These are phyloP conservation scores for Lentinus brumalis DNA, from an alignment of 768 basidiomycete genomes.

Conservation along the genomic window DNA sequence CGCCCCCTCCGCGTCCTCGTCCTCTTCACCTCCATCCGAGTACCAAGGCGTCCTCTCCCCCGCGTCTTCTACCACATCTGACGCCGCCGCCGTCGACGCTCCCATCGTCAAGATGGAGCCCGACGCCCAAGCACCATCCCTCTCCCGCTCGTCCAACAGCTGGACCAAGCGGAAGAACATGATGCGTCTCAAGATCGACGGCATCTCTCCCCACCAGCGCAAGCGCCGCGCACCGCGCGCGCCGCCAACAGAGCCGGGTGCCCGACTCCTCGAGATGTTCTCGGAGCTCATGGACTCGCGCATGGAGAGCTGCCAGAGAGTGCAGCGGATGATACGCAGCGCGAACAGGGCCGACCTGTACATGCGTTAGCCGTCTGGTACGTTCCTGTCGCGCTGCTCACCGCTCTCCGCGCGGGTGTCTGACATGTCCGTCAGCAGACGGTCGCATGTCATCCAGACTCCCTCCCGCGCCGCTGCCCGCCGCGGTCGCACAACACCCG, in stretches of 20 bases:
- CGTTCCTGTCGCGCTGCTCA: neutral
- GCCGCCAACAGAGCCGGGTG: constrained; percentile 39
- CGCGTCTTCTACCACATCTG: constrained; percentile 23
- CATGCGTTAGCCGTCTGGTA: constrained; percentile 20
- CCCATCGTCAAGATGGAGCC: constrained; percentile 36
- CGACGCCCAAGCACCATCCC: constrained; percentile 21
- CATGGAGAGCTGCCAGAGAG: constrained; percentile 74
- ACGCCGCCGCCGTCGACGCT: constrained; percentile 16
- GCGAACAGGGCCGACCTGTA: constrained; percentile 19
- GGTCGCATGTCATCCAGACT: constrained; percentile 14
- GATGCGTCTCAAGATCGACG: constrained; percentile 54
- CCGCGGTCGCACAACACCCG: constrained; percentile 12
- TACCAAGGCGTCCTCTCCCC: constrained; percentile 21
- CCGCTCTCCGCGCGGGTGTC: constrained; percentile 7
- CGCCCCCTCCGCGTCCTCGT: constrained; percentile 19
- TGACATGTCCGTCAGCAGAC: constrained; percentile 16
- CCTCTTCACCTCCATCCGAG: constrained; percentile 21
- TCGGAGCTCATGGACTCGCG: constrained; percentile 72
- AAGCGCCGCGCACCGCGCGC: constrained; percentile 31
- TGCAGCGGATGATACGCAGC: constrained; percentile 54
- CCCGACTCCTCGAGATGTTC: constrained; percentile 66
- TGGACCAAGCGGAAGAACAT: constrained; percentile 64
- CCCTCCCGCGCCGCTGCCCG: neutral
- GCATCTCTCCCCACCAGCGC: constrained; percentile 38
- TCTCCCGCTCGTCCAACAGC: constrained; percentile 32